Conservation (phyloP, 148 eudicot genomes). For the Silene latifolia region DNA sequence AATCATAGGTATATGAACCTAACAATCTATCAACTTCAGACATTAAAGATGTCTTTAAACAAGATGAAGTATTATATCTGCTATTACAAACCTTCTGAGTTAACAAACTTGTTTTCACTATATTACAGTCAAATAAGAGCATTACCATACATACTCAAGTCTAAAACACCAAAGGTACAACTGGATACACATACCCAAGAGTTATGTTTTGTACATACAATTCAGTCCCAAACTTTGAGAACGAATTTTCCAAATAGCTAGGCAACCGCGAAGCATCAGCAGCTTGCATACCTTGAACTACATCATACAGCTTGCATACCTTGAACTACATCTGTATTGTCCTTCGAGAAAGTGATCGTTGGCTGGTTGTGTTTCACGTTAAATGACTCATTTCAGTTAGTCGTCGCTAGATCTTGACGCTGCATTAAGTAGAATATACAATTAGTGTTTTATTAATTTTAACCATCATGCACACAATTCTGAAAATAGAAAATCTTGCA, state of each 20-base stretch:
- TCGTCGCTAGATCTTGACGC: slow-evolving; percentile 21
- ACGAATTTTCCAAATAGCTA: not conserved
- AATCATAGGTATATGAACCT: too few species aligned
- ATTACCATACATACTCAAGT: too few species aligned
- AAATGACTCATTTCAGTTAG: not conserved
- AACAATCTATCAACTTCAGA: too few species aligned
- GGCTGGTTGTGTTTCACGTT: too few species aligned
- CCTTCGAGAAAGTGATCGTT: not conserved
- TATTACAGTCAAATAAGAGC: not conserved
- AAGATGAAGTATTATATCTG: not conserved
- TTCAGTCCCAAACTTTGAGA: not conserved
- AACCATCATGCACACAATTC: not conserved
- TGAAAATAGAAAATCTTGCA: not conserved
- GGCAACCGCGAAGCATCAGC: not conserved
- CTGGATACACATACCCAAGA: not conserved
- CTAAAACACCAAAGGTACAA: not conserved
- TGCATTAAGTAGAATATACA: slow-evolving; percentile 12
- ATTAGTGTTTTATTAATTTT: not conserved
- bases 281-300: slow-evolving; percentile 5
- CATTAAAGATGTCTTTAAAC: not conserved
- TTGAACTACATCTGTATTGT: slow-evolving; percentile 7
- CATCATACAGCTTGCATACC: not conserved
- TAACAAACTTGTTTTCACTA: not conserved
- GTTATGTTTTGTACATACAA: slow-evolving; percentile 1
- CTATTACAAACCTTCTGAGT: not conserved